Evolutionary conservation across 306 rosid species (phyloP), one percentile per base, ranked within the genome.

Genomic region (Castanea crenata): DNA sequence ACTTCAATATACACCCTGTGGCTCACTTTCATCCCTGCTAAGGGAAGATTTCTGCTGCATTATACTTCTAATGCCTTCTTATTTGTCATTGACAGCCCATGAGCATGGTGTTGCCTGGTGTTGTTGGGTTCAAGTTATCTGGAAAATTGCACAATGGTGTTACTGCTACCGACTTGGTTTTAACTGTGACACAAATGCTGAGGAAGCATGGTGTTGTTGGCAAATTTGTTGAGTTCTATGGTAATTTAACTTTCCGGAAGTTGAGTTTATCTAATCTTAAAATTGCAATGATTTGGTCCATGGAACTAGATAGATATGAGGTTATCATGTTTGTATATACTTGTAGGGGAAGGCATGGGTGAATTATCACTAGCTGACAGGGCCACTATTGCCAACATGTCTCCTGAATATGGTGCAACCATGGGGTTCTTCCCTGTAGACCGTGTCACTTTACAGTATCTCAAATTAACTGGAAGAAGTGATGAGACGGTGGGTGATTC

Each of bases 361-460:
- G 83, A 90, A 75, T 84, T 95, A 80, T 90, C 99, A 34, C 85
- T 95, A 82, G 98, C 99, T 83, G 99, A 96, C 79, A 85, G 99
- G 87, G 98, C 99, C 69, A 96, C 99, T 55, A 96, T 96, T 79
- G 99, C 99, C 64, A 96, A 96, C 78, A 96, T 96, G 99, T 90
- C 99, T 83, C 99, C 98, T 2, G 99, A 96, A 73, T 96, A 96
- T 88, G 99, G 99, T 82, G 99, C 98, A 80, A 93, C 99, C 52
- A 96, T 96, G 99, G 99, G 98, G 19, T 95, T 93, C 91, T 95
- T 95, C 84, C 97, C 98, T 20, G 99, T 95, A 57, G 98, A 93
- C 87, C 97, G 86, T 69, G 94, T 94, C 82, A 94, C 99, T 56
- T 87, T 95, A 77, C 98, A 95, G 73, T 95, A 95, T 85, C 99